Base-by-base conservation (phyloP, 345 rosid species). In the Toxicodendron radicans region DNA sequence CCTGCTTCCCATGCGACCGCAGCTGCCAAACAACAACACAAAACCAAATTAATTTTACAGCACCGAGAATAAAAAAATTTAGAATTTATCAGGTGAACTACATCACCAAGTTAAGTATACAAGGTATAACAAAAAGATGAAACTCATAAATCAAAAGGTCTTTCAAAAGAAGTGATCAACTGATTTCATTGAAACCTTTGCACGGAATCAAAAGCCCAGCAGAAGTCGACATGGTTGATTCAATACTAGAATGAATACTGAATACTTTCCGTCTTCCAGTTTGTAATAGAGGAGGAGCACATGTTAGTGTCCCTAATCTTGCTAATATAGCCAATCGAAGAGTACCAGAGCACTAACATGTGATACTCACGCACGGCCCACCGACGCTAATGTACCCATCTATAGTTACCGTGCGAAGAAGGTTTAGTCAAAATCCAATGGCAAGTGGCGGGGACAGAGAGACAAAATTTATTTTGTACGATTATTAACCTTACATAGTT, bases 1-100 rank as follows among this genome's bases (percentile, higher is more conserved):
- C 75, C 79, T 9, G 86, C 81, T 56, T 77, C 86, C 81, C 79
- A 83, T 23, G 81, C 79, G 41, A 83, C 86, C 1, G 80, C 83
- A 33, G 82, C 83, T 83, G 59, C 76, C 61, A 38, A 72, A 21
- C 17, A 60, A 57, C 8, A 33, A 33, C n/a, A 46, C 11, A 12
- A 6, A 65, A 58, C 21, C 8, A 7, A 38, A 38, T 38, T 38
- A 38, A 38, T 38, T 5, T 9, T 9, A 5, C 43, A 0, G 43
- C 43, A 5, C 43, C 8, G 9, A 48, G 24, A 56, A 41, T 0
- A 2, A 23, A 18, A 7, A 66, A 27, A 17, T 46, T 2, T 4
- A 65, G 17, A 23, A 66, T 45, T 8, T 7, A 10, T 10, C 12
- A 0, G 9, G 14, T 10, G 14, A 2, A 10, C 52, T 10, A 10